Evolutionary conservation across 1,139 yeast species (phyloP), one percentile per base, ranked within the genome.

Genomic region (Eremothecium sinecaudum): DNA sequence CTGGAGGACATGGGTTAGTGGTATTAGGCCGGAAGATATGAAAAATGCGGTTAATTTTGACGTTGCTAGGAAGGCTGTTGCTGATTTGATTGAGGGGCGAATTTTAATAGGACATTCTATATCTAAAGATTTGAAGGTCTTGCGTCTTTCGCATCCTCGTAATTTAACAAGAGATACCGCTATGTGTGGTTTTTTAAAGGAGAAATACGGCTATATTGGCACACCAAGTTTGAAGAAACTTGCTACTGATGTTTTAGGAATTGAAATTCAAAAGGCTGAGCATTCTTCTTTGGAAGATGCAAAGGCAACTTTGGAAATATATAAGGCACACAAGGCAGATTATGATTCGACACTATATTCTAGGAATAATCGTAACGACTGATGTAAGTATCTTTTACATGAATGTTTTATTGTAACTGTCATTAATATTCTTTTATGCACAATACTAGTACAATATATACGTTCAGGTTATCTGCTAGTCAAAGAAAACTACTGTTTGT

Each of bases 1-100:
- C 56, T 87, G 92, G 86, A 69, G 96, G 55, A 87, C 96, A 0
- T 77, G 87, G 82, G 93, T 83, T n/a, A 78, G 92, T 55, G 97
- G 97, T 11, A 73, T 87, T 3, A 65, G 76, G 2, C 81, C 94
- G 0, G 58, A 61, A 6, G 73, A 79, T 51, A 75, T 86, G 80
- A 61, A 64, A 23, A 56, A 66, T 29, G 96, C 94, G 0, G 64
- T 79, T 0, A 44, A 71, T 1, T 79, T 81, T 47, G 65, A 69
- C 42, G 72, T 73, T 21, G 93, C 92, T 0, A 93, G 79, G 51
- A 46, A 59, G 10, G 63, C 62, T 37, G 78, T 78, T 0, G 55
- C 73, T 0, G 66, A 68, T 1, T 37, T 67, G 2, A 41, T 83
- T 11, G 50, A 71, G 3, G 71, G 62, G 18, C 64, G 71, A 43